phyloP scores from a whole-genome alignment of 1,284 basidiomycete genomes.

The Fomes fomentarius region DNA sequence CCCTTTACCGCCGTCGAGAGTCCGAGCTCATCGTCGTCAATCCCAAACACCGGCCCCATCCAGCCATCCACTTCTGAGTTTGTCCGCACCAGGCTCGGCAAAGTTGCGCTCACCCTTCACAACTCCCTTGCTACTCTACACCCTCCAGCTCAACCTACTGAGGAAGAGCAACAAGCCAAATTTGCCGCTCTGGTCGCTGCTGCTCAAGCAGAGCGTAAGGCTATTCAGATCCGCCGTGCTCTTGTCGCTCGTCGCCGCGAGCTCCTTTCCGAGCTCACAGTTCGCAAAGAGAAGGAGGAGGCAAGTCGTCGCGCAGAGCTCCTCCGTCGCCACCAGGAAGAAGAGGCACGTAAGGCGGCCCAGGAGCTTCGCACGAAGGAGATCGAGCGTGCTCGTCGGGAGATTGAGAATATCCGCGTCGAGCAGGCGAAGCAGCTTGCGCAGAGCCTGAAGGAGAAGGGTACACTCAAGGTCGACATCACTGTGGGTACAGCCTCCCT shows the following conservation, averaged over 20 bases:
- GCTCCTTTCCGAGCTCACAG: conserved; percentile 84
- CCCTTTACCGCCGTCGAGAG: conserved; percentile 59
- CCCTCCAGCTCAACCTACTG: conserved; percentile 44
- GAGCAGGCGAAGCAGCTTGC: conserved; percentile 93
- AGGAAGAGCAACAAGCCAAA: conserved; percentile 55
- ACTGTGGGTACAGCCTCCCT: conserved; percentile 52
- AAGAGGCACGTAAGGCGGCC: conserved; percentile 65
- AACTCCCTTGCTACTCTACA: conserved; percentile 63
- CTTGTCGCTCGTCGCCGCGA: conserved; percentile 89
- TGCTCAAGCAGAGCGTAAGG: conserved; percentile 76
- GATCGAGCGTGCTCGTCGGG: conserved; percentile 77
- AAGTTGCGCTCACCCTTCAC: conserved; percentile 76
- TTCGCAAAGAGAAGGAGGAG: conserved; percentile 91
- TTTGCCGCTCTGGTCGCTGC: conserved; percentile 59
- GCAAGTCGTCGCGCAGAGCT: conserved; percentile 80
- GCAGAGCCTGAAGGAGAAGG: conserved; percentile 83
- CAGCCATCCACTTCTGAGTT: conserved; percentile 75
- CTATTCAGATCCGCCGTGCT: conserved; percentile 75
- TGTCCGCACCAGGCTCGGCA: conserved; percentile 76
- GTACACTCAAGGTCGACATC: conserved; percentile 85
- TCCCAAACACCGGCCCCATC: conserved; percentile 46
- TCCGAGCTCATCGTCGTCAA: conserved; percentile 38
- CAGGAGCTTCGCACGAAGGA: conserved; percentile 79
- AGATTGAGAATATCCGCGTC: conserved; percentile 82
- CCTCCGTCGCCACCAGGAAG: conserved; percentile 72